These are phyloP conservation scores for Russula griseocarnosa DNA, from an alignment of 768 basidiomycete genomes.

Conservation along the genomic window DNA sequence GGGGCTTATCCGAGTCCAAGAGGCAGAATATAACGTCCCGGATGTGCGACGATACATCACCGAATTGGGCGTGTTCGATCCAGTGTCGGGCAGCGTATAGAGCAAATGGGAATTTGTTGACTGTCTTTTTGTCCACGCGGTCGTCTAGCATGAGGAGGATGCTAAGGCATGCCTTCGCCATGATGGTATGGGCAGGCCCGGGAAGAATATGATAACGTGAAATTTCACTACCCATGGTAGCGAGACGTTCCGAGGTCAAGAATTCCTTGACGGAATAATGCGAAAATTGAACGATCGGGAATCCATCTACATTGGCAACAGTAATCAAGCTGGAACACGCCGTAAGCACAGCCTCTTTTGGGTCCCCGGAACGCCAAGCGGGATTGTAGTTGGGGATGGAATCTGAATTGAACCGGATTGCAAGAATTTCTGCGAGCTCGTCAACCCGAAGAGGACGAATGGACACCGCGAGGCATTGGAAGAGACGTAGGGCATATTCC, in stretches of 20 bases:
- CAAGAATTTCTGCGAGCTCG: slow-evolving; percentile 19
- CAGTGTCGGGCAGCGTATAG: slow-evolving; percentile 15
- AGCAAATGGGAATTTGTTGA: neutral
- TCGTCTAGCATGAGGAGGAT: slow-evolving; percentile 3
- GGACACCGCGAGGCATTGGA: slow-evolving; percentile 8
- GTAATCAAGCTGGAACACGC: slow-evolving; percentile 10
- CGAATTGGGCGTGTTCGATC: slow-evolving; percentile 6
- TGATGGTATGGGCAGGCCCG: neutral
- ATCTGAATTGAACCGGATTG: slow-evolving; percentile 4
- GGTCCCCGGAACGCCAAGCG: neutral
- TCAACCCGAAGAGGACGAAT: slow-evolving; percentile 9
- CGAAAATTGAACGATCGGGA: slow-evolving; percentile 1
- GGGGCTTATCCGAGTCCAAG: neutral
- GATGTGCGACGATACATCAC: neutral
- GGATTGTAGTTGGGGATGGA: neutral
- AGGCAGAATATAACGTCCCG: neutral
- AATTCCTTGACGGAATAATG: slow-evolving; percentile 20
- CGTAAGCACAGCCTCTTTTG: slow-evolving; percentile 6
- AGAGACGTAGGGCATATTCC: neutral
- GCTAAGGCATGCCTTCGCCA: slow-evolving; percentile 7
- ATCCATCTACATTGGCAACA: neutral
- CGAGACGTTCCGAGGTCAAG: slow-evolving; percentile 9
- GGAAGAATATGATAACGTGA: neutral
- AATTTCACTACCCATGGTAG: neutral
- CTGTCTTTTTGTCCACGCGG: neutral